Evolutionary conservation across 2,329 filamentous ascomycete species (phyloP).

Genomic region (Hortaea sp.): DNA sequence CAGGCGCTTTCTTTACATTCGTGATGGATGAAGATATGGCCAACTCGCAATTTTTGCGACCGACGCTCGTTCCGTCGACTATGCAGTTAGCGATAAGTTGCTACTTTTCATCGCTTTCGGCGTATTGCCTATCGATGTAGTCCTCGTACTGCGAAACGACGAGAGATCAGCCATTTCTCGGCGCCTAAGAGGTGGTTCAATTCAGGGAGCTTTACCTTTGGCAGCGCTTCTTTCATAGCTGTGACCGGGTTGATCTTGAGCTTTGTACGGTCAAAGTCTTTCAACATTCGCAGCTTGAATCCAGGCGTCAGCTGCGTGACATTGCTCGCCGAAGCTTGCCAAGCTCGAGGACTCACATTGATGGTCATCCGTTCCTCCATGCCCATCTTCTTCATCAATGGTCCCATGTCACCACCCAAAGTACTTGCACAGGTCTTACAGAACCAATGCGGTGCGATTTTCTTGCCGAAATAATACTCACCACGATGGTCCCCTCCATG

Average conservation of each 20-base stretch:
- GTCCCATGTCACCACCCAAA: slow-evolving; percentile 13
- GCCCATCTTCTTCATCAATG: slow-evolving; percentile 7
- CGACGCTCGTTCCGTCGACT: too few species aligned
- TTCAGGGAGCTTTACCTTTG: not conserved
- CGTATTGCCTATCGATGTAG: not conserved
- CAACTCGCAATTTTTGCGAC: not conserved
- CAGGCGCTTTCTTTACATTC: slow-evolving; percentile 14
- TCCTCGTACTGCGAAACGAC: not conserved
- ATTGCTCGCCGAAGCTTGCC: not conserved
- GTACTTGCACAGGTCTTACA: slow-evolving; percentile 14
- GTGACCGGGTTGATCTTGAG: slow-evolving; percentile 8
- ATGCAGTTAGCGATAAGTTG: not conserved
- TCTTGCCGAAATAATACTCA: slow-evolving; percentile 11
- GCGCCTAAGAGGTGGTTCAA: too few species aligned
- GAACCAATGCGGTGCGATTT: slow-evolving; percentile 14
- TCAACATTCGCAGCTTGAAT: slow-evolving; percentile 15
- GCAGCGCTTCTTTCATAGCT: slow-evolving; percentile 9
- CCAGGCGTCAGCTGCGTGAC: not conserved
- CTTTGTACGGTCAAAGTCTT: slow-evolving; percentile 14
- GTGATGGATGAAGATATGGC: slow-evolving; percentile 11
- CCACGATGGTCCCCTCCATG: slow-evolving; percentile 11
- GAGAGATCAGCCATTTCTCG: too few species aligned
- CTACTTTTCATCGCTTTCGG: not conserved
- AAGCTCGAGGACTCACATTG: slow-evolving; percentile 11
- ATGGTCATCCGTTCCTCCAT: slow-evolving; percentile 11